A percentile compares a stretch with the other conserved stretches of the same genome.
Conservation (phyloP, 208 protist species). For the Leishmania major region DNA sequence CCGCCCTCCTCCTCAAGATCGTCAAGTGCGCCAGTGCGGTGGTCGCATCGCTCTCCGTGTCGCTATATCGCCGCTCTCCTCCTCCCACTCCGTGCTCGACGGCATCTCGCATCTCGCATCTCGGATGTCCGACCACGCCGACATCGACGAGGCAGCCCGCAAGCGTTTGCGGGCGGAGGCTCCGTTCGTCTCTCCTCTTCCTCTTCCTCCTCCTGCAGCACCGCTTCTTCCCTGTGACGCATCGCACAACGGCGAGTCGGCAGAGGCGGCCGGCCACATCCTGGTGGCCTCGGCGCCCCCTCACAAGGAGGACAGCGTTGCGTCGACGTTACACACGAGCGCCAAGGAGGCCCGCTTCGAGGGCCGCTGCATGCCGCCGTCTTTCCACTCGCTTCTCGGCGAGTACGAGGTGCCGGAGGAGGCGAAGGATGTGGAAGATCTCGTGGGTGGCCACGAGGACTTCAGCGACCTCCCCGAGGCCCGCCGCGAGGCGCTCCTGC, state of each 20-base stretch:
- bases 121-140: not conserved
- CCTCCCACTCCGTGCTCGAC: not conserved
- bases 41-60: not conserved
- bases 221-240: not conserved
- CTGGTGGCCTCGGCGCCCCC: not conserved
- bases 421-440: conserved; percentile 83
- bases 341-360: conserved; percentile 72
- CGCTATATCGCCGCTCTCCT: not conserved
- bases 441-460: conserved; percentile 74
- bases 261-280: not conserved
- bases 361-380: conserved; percentile 58
- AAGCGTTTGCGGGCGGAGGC: conserved; percentile 31
- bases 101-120: not conserved
- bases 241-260: not conserved
- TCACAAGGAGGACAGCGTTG: not conserved
- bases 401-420: conserved; percentile 70
- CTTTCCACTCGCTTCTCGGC: conserved; percentile 59
- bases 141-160: conserved; percentile 10
- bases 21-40: not conserved
- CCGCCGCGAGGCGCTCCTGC: conserved; percentile 65
- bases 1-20: not conserved
- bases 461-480: conserved; percentile 73
- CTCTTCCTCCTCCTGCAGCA: not conserved
- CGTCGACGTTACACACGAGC: conserved; percentile 31
- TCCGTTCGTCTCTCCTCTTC: not conserved